Evolutionary conservation across 1,284 basidiomycete species (phyloP), one percentile per base, ranked within the genome.

Genomic region (Lentinula novae-zelandiae): DNA sequence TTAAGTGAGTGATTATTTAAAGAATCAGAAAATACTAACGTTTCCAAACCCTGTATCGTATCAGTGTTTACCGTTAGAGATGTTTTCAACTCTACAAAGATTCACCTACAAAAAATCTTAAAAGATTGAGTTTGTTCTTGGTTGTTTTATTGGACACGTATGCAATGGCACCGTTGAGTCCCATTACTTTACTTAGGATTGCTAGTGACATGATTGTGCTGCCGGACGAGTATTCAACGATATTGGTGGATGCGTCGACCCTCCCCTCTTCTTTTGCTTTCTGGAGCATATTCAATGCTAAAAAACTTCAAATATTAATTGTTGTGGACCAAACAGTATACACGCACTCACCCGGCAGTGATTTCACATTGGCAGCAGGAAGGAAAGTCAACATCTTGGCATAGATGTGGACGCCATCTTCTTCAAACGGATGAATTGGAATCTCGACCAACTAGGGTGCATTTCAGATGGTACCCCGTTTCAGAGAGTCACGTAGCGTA

Each of bases 131-230:
- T 55, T 70, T 70, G 22, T 60, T 57, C 33, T 64, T 49, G 6
- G 63, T 63, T 12, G 68, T 69, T 52, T 70, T 70, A 62, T 70
- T 70, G 3, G 68, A 68, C 15, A 70, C 60, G 48, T 67, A 69
- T 1, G 68, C 68, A 52, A 67, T 68, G 17, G 66, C 65, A 22
- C 66, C 65, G 7, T 58, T 62, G 52, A 70, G 67, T 34, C 67
- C 67, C 34, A 66, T 57, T 48, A 70, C 67, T 22, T 64, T 52
- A 5, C 65, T 64, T 7, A 70, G 58, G 10, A 70, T 63, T 7
- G 64, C 67, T n/a, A 70, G 60, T 3, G 68, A 70, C 17, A 68
- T 70, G 33, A 69, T 63, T 2, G 68, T 70, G 51, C 67, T 68
- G 13, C 68, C 67, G 9, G 67, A 68, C 1, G 68, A 70, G 44